A percentile compares a stretch with the other conserved stretches of the same genome.
Conservation (phyloP, 768 basidiomycete species). For the Cyclocybe aegerita region DNA sequence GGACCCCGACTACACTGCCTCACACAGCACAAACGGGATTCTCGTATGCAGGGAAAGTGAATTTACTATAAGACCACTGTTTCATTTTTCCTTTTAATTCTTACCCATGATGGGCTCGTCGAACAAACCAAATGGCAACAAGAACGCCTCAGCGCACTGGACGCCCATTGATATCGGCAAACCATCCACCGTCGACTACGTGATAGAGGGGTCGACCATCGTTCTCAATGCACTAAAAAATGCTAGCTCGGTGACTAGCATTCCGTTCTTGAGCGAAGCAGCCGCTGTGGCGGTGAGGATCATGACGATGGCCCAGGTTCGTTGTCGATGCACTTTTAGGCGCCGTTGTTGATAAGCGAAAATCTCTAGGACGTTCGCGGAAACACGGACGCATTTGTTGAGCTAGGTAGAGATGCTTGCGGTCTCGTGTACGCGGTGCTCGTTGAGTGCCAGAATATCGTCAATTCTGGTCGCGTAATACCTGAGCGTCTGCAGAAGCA, state of each 20-base stretch:
- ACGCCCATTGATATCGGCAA: too few species aligned
- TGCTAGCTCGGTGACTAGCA: not conserved
- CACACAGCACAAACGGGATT: too few species aligned
- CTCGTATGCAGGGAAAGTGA: too few species aligned
- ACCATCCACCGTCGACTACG: not conserved
- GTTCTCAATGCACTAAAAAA: conserved; percentile 1
- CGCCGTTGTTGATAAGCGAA: not conserved
- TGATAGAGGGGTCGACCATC: not conserved
- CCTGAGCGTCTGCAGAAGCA: not conserved
- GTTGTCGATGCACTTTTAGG: not conserved
- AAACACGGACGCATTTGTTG: conserved; percentile 1
- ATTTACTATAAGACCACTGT: too few species aligned
- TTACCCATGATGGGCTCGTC: too few species aligned
- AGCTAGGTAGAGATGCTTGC: conserved; percentile 6
- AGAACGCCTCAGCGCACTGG: too few species aligned
- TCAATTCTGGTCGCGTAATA: not conserved
- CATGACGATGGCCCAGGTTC: conserved; percentile 1
- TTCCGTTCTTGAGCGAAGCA: conserved; percentile 4
- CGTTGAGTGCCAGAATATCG: conserved; percentile 5
- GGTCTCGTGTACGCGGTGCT: conserved; percentile 7
- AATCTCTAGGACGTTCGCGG: conserved; percentile 2
- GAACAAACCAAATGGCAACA: too few species aligned
- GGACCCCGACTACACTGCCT: too few species aligned
- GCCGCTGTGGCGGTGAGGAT: conserved; percentile 2
- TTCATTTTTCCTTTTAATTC: too few species aligned